Conservation (phyloP, 1,284 basidiomycete species). For the Abortiporus biennis region DNA sequence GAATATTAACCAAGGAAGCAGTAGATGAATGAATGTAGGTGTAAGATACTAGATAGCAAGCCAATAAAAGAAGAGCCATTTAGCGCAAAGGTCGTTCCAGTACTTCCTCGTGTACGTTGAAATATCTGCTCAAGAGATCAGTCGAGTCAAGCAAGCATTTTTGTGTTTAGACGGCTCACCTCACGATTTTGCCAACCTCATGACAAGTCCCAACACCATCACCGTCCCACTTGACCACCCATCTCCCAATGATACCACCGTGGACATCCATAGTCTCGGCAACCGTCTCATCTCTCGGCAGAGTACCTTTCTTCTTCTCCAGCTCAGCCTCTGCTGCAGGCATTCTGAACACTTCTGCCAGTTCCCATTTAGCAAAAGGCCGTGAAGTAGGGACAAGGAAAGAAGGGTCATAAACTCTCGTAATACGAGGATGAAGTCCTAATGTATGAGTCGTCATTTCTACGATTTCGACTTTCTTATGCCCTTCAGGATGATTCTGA, state of each 20-base stretch:
- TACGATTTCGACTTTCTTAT: constrained; percentile 25
- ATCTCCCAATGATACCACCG: constrained; percentile 66
- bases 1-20: no score
- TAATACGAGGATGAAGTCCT: constrained; percentile 49
- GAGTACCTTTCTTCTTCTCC: constrained; percentile 23
- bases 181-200: constrained; percentile 51
- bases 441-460: constrained; percentile 71
- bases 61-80: no score
- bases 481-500: constrained; percentile 12
- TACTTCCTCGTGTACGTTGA: constrained; percentile 82
- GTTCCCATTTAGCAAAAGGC: constrained; percentile 79
- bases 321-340: constrained; percentile 32
- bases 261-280: constrained; percentile 65
- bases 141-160: not conserved
- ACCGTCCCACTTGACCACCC: constrained; percentile 72
- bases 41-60: no score
- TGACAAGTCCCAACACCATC: constrained; percentile 55
- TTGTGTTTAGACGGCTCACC: constrained; percentile 38
- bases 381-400: constrained; percentile 68
- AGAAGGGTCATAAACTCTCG: constrained; percentile 68
- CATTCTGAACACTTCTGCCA: constrained; percentile 51
- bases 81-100: constrained; percentile 24
- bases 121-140: constrained; percentile 48
- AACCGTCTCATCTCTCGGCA: constrained; percentile 65
- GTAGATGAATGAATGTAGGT: no score